Conservation (phyloP, 2,329 filamentous ascomycete species). For the Aspergillus puulaauensis region DNA sequence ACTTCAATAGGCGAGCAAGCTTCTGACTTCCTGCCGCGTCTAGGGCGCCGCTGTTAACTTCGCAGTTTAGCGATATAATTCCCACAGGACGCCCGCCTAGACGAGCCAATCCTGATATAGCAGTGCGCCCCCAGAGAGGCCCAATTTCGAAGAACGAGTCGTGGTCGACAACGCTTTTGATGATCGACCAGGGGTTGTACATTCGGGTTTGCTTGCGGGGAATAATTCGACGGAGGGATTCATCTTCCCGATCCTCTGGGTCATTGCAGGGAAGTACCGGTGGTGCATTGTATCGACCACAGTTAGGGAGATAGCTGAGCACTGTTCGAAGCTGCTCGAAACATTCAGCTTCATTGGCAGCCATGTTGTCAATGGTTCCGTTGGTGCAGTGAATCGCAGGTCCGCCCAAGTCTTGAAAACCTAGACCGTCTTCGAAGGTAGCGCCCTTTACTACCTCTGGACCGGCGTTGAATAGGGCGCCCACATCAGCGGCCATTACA, state of each 20-base stretch:
- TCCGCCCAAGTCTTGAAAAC: conserved; percentile 60
- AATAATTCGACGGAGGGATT: conserved; percentile 55
- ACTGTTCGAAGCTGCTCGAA: conserved; percentile 61
- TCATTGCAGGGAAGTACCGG: conserved; percentile 51
- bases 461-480: conserved; percentile 63
- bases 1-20: conserved; percentile 59
- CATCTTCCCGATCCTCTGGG: conserved; percentile 49
- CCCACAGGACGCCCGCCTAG: conserved; percentile 59
- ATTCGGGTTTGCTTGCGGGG: conserved; percentile 59
- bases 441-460: conserved; percentile 63
- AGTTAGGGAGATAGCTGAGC: conserved; percentile 59
- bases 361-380: conserved; percentile 66
- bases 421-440: conserved; percentile 64
- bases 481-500: conserved; percentile 65
- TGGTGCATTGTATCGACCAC: conserved; percentile 52
- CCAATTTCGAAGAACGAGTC: conserved; percentile 65
- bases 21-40: conserved; percentile 63
- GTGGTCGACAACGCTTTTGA: conserved; percentile 56
- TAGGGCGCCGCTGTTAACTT: conserved; percentile 61
- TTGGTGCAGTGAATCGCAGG: conserved; percentile 64
- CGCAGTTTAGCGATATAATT: conserved; percentile 60
- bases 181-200: conserved; percentile 60
- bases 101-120: conserved; percentile 61
- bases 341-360: conserved; percentile 59
- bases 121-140: conserved; percentile 60